These are phyloP conservation scores for Solanum hybrid DNA, from an alignment of 305 asterid genomes.

Conservation along the genomic window DNA sequence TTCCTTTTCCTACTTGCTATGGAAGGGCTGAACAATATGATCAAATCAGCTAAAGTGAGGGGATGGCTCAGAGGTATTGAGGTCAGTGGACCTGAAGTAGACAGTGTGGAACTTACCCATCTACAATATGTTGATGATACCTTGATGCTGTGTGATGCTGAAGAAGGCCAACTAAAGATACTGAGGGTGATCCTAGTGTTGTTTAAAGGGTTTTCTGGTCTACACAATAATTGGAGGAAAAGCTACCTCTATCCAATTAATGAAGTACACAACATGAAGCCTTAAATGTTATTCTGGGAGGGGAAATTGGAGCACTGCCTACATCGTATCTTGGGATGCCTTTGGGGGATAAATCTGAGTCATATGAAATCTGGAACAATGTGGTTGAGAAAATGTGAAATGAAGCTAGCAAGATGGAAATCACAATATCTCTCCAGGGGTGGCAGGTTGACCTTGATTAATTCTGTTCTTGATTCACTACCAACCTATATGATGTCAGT, in stretches of 20 bases:
- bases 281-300: background rate
- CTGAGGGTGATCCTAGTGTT: background rate
- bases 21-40: background rate
- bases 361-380: background rate
- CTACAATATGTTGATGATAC: background rate
- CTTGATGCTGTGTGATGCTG: background rate
- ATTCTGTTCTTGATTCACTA: background rate
- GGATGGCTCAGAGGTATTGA: background rate
- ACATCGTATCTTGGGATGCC: background rate
- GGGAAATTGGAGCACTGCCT: background rate
- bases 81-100: background rate
- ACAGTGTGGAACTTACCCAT: background rate
- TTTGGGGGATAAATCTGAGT: background rate
- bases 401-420: background rate
- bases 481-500: background rate
- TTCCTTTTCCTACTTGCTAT: background rate
- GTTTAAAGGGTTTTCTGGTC: background rate
- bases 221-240: background rate
- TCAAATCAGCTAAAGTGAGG: background rate
- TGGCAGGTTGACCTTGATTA: background rate
- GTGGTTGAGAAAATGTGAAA: background rate
- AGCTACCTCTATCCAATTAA: background rate
- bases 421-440: background rate
- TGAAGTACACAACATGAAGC: background rate
- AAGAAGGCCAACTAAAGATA: background rate